These are phyloP conservation scores for Penicillium nordicum DNA, from an alignment of 2,329 filamentous ascomycete genomes.

Conservation along the genomic window DNA sequence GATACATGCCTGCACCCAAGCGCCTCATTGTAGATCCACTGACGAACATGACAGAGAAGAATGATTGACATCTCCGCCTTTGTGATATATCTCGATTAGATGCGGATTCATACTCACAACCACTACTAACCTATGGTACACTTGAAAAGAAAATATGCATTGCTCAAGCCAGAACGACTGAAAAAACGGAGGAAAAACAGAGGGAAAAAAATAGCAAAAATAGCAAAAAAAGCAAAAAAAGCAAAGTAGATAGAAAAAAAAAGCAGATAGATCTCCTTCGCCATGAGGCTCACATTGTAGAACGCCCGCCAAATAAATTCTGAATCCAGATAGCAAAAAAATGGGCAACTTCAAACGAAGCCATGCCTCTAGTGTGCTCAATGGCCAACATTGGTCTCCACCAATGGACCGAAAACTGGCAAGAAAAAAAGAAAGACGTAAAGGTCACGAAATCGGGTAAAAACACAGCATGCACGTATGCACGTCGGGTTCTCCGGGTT, in stretches of 20 bases:
- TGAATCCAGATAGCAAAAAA: constrained; percentile 1
- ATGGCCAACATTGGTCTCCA: background rate
- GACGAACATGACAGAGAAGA: constrained; percentile 5
- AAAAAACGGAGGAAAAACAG: background rate
- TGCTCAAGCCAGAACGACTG: background rate
- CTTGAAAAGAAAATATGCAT: background rate
- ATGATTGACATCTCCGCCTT: background rate
- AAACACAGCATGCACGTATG: background rate
- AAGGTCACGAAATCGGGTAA: background rate
- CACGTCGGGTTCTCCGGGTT: background rate
- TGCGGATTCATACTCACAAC: background rate
- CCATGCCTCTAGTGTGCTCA: constrained; percentile 14
- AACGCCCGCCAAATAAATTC: constrained; percentile 1
- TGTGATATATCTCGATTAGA: constrained; percentile 3
- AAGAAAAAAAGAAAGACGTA: background rate
- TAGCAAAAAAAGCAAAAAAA: background rate
- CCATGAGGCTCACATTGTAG: background rate
- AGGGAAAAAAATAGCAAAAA: background rate
- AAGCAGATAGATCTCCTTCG: constrained; percentile 2
- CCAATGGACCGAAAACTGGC: background rate
- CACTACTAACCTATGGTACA: constrained; percentile 11
- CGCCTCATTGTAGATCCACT: constrained; percentile 1
- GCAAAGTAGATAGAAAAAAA: background rate
- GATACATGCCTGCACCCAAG: background rate
- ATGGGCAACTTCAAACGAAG: constrained; percentile 6